Percentiles rank a stretch among this genome's conserved stretches.
Conservation (phyloP, 768 basidiomycete genomes). For the Cantharellus anzutake region DNA sequence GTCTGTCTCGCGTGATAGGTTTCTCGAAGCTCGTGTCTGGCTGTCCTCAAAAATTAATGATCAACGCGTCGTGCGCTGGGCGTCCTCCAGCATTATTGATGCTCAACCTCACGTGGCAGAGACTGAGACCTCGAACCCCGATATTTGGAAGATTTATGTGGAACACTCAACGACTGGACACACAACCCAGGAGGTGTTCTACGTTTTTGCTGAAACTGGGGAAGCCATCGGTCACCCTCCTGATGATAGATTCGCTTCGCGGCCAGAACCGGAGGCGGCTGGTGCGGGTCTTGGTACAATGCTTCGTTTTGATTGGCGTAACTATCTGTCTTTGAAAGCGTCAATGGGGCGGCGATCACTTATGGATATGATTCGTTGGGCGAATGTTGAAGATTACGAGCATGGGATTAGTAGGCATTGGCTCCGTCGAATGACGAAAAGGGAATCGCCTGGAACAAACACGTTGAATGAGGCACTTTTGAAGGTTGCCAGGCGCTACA, state of each 20-base stretch:
- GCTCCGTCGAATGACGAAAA: slow-evolving; percentile 19
- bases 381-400: slow-evolving; percentile 51
- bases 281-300: neutral
- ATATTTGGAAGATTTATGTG: slow-evolving; percentile 40
- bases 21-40: neutral
- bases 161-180: neutral
- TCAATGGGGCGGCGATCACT: slow-evolving; percentile 26
- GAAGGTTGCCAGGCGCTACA: slow-evolving; percentile 38
- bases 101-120: slow-evolving; percentile 15
- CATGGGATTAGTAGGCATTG: slow-evolving; percentile 49
- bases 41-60: neutral
- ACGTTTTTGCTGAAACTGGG: slow-evolving; percentile 52
- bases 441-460: slow-evolving; percentile 21
- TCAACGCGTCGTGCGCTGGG: slow-evolving; percentile 15
- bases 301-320: slow-evolving; percentile 40
- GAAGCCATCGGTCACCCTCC: slow-evolving; percentile 24
- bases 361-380: slow-evolving; percentile 36
- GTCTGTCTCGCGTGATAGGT: neutral
- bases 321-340: slow-evolving; percentile 13
- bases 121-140: slow-evolving; percentile 19
- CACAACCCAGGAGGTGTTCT: slow-evolving; percentile 20
- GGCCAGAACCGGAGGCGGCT: neutral
- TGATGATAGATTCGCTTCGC: neutral
- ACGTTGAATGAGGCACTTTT: slow-evolving; percentile 18
- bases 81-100: slow-evolving; percentile 23